A percentile compares a stretch with the other conserved stretches of the same genome.
phyloP scores from a whole-genome alignment of 108 stramenopile species.

The Cylindrotheca fusiformis region DNA sequence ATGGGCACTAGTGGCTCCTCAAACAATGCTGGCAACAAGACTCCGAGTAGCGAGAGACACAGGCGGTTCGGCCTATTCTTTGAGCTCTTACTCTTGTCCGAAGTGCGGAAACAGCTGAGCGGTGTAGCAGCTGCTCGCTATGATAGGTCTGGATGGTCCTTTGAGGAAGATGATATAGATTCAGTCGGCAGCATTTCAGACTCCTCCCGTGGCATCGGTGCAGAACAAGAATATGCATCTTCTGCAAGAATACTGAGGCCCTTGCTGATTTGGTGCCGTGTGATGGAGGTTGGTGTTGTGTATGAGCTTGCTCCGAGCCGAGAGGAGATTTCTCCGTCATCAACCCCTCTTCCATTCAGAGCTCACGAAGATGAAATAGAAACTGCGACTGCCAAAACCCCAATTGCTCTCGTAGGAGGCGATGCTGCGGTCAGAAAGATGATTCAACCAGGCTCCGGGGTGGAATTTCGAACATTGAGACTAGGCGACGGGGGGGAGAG shows the following conservation, averaged over 20 bases:
- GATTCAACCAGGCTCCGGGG: slow-evolving; percentile 82
- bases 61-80: slow-evolving; percentile 57
- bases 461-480: slow-evolving; percentile 77
- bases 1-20: neutral
- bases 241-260: slow-evolving; percentile 67
- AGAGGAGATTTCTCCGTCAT: slow-evolving; percentile 11
- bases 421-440: slow-evolving; percentile 66
- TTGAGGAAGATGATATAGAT: slow-evolving; percentile 38
- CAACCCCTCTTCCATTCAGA: slow-evolving; percentile 32
- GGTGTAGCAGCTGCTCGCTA: slow-evolving; percentile 59
- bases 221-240: slow-evolving; percentile 56
- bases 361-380: slow-evolving; percentile 42
- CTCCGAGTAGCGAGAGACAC: neutral
- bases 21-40: neutral
- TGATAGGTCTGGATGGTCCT: slow-evolving; percentile 28
- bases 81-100: slow-evolving; percentile 60
- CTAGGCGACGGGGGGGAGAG: slow-evolving; percentile 80
- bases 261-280: slow-evolving; percentile 67
- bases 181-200: slow-evolving; percentile 62
- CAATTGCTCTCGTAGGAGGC: slow-evolving; percentile 34
- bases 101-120: slow-evolving; percentile 66
- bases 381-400: slow-evolving; percentile 29
- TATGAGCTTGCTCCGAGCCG: slow-evolving; percentile 51
- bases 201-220: slow-evolving; percentile 34
- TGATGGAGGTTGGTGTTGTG: slow-evolving; percentile 58